phyloP scores from a whole-genome alignment of 73 alveolate species.

The Symbiodinium pilosum region DNA sequence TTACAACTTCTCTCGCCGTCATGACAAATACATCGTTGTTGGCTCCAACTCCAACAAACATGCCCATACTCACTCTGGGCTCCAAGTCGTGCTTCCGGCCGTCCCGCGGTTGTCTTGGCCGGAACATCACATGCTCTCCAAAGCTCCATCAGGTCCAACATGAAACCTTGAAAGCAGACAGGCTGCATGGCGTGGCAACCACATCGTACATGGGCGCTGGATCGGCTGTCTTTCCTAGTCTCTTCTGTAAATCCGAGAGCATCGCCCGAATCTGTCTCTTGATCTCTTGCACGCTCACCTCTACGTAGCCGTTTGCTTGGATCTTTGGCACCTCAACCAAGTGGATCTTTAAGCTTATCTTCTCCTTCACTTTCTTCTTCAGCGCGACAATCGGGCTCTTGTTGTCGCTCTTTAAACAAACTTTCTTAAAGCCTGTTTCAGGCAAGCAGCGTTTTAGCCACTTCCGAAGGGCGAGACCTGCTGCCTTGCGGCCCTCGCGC shows the following conservation, averaged over 20 bases:
- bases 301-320: not conserved
- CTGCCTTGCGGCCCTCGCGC: no score
- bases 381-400: not conserved
- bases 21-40: not conserved
- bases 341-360: not conserved
- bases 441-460: not conserved
- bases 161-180: not conserved
- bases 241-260: not conserved
- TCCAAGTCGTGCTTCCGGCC: not conserved
- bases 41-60: not conserved
- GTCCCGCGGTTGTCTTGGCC: conserved; percentile 9
- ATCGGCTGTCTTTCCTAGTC: not conserved
- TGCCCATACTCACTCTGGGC: conserved; percentile 21
- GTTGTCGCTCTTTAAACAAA: not conserved
- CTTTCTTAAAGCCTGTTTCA: not conserved
- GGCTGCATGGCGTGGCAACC: conserved; percentile 48
- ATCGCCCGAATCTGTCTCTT: conserved; percentile 22
- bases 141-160: not conserved
- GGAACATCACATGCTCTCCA: not conserved
- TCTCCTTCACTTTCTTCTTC: conserved; percentile 4
- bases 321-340: not conserved
- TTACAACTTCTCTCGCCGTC: not conserved
- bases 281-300: not conserved
- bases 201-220: not conserved
- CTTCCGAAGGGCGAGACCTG: no score